Percentiles rank a stretch among this genome's conserved stretches.
Evolutionary conservation across 108 stramenopile genomes (phyloP).

Genomic region (Fistulifera pelliculosa): DNA sequence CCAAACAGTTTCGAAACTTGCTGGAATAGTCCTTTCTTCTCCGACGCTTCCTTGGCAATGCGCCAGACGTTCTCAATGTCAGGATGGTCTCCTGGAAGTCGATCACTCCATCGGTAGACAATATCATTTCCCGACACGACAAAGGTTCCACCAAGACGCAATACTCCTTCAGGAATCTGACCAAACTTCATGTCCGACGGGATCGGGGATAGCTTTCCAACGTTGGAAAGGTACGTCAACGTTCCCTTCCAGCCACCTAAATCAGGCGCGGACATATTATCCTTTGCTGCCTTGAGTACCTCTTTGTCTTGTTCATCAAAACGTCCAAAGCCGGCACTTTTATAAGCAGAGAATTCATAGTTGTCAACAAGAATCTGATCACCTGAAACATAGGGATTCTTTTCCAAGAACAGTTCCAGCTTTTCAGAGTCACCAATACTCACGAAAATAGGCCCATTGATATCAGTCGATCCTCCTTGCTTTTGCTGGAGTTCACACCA

Average conservation of each 20-base stretch:
- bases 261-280: conserved; percentile 51
- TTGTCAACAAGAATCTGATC: conserved; percentile 60
- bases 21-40: conserved; percentile 4
- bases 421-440: conserved; percentile 67
- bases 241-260: conserved; percentile 31
- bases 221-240: conserved; percentile 49
- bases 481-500: conserved; percentile 61
- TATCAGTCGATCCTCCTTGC: conserved; percentile 10
- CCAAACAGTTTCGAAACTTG: conserved; percentile 3
- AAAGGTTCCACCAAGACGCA: conserved; percentile 79
- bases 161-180: conserved; percentile 74
- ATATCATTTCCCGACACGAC: conserved; percentile 61
- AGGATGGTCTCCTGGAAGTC: conserved; percentile 75
- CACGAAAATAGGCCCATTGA: conserved; percentile 64
- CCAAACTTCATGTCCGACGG: conserved; percentile 56
- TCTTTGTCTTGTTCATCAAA: conserved; percentile 38
- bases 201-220: conserved; percentile 52
- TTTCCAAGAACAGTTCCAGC: conserved; percentile 56
- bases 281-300: conserved; percentile 37
- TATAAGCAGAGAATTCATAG: conserved; percentile 56
- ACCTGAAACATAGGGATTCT: conserved; percentile 49
- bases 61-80: conserved; percentile 46
- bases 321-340: conserved; percentile 48
- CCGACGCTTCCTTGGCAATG: conserved; percentile 29
- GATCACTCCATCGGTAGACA: conserved; percentile 70